These are phyloP conservation scores for Selaginella tamariscina DNA, from an alignment of 75 land plant species.

Conservation along the genomic window DNA sequence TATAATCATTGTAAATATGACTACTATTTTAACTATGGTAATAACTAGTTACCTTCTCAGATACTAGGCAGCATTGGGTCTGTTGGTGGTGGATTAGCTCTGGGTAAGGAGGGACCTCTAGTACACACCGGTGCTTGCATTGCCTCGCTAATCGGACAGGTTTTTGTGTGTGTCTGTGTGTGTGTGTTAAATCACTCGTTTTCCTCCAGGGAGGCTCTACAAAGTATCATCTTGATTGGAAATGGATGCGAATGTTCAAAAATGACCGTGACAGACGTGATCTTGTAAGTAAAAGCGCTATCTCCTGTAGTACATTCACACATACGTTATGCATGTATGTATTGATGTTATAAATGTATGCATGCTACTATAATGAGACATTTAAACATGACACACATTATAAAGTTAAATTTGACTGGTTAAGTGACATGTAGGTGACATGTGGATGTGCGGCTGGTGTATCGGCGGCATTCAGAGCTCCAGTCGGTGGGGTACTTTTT, in stretches of 20 bases:
- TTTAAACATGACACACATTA: background rate
- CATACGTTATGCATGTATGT: too few relatives aligned
- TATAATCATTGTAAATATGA: background rate
- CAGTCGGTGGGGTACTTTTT: slow-evolving; percentile 96
- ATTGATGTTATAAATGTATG: too few relatives aligned
- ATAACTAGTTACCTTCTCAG: slow-evolving; percentile 23
- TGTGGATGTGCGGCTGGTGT: slow-evolving; percentile 99
- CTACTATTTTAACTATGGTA: background rate
- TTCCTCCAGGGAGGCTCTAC: slow-evolving; percentile 97
- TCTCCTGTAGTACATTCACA: too few relatives aligned
- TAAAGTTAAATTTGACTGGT: background rate
- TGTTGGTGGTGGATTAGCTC: slow-evolving; percentile 94
- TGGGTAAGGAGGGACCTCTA: slow-evolving; percentile 99
- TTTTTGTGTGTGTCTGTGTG: slow-evolving; percentile 17
- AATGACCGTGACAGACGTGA: slow-evolving; percentile 98
- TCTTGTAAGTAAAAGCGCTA: slow-evolving; percentile 58
- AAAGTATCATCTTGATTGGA: slow-evolving; percentile 71
- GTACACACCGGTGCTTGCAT: slow-evolving; percentile 99
- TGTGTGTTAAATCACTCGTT: too few relatives aligned
- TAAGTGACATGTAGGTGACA: slow-evolving; percentile 59
- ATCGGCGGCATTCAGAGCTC: slow-evolving; percentile 98
- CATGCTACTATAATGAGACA: too few relatives aligned
- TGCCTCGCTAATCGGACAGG: slow-evolving; percentile 96
- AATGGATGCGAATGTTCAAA: slow-evolving; percentile 72
- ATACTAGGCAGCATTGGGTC: slow-evolving; percentile 98